A percentile compares a stretch with the other conserved stretches of the same genome.
Conservation (phyloP, 169 alveolate species). For the Plasmodium vinckei region DNA sequence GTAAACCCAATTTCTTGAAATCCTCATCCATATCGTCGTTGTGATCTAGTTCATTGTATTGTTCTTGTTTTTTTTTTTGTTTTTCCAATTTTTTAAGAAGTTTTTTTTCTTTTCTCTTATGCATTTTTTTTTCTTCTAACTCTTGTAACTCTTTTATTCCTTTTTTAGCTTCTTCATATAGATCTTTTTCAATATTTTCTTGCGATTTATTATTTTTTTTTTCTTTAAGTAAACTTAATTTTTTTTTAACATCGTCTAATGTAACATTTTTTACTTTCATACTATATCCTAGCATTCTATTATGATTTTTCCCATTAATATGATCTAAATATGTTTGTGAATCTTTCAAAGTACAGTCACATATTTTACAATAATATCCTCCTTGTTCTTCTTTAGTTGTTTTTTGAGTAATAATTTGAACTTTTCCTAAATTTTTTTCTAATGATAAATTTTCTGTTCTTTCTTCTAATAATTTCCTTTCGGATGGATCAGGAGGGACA, state of each 20-base stretch:
- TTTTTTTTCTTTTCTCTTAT: slow-evolving; percentile 64
- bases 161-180: slow-evolving; percentile 40
- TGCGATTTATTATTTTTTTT: slow-evolving; percentile 55
- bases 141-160: slow-evolving; percentile 26
- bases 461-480: slow-evolving; percentile 84
- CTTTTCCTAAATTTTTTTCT: slow-evolving; percentile 86
- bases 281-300: slow-evolving; percentile 93
- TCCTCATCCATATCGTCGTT: background rate
- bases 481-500: slow-evolving; percentile 81
- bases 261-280: slow-evolving; percentile 93
- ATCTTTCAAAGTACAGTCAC: slow-evolving; percentile 91
- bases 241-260: slow-evolving; percentile 87
- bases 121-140: slow-evolving; percentile 29
- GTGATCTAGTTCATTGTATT: background rate
- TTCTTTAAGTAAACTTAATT: slow-evolving; percentile 80
- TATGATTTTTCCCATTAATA: slow-evolving; percentile 93
- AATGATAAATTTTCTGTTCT: slow-evolving; percentile 83
- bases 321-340: slow-evolving; percentile 94
- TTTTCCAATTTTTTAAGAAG: slow-evolving; percentile 55
- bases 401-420: slow-evolving; percentile 84
- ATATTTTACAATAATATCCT: slow-evolving; percentile 89
- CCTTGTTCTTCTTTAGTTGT: slow-evolving; percentile 91
- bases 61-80: slow-evolving; percentile 24
- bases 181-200: slow-evolving; percentile 44
- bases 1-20: slow-evolving; percentile 29